Percentiles rank a stretch among this genome's conserved stretches.
Conservation (phyloP, 345 rosid genomes). For the Hibiscus tridactylites region DNA sequence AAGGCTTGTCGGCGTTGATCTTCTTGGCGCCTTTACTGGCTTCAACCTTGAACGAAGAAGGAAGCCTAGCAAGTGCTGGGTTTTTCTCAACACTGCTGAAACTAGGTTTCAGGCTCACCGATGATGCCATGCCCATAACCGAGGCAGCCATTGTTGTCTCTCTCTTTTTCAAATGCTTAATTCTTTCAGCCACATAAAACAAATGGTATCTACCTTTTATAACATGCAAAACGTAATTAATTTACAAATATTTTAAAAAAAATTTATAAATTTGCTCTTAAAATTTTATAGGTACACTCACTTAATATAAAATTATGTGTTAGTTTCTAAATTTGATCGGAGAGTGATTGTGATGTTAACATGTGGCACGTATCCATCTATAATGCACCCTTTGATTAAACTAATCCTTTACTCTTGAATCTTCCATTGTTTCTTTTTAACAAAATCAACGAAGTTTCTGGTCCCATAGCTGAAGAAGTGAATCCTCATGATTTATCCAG, state of each 20-base stretch:
- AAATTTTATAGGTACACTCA: too few species aligned
- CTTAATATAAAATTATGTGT: too few species aligned
- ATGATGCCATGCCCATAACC: conserved; percentile 36
- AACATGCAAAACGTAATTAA: too few species aligned
- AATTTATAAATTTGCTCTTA: too few species aligned
- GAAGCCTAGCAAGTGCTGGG: conserved; percentile 41
- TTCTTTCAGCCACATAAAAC: too few species aligned
- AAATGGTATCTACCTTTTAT: neutral
- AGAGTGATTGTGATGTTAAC: neutral
- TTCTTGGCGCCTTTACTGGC: conserved; percentile 52
- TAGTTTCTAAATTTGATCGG: too few species aligned
- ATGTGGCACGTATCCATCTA: neutral
- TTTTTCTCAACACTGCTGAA: conserved; percentile 22
- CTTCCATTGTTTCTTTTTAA: neutral
- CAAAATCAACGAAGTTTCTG: neutral
- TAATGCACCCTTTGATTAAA: neutral
- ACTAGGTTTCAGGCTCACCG: conserved; percentile 42
- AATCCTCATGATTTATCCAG: neutral
- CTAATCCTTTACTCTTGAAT: neutral
- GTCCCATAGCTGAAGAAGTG: neutral
- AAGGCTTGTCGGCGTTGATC: conserved; percentile 78
- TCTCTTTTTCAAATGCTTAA: neutral
- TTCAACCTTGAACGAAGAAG: conserved; percentile 42
- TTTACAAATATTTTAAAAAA: too few species aligned
- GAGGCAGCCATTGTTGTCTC: conserved; percentile 44